Percentiles rank a stretch among this genome's conserved stretches.
Conservation (phyloP, 1,284 basidiomycete genomes). For the Boletellus deceptivus region DNA sequence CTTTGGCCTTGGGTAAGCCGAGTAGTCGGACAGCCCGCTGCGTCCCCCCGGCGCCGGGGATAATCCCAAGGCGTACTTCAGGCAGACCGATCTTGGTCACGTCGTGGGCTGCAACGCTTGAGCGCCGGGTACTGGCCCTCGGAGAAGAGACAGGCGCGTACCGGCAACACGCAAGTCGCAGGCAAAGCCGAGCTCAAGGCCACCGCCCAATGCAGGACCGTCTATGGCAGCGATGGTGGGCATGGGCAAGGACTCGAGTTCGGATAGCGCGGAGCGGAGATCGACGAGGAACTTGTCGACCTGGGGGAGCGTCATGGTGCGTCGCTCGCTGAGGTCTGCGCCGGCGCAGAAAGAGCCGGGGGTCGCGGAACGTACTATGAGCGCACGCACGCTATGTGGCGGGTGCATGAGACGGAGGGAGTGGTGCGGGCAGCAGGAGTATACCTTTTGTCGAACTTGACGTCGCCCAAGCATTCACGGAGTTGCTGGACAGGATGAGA, state of each 20-base stretch:
- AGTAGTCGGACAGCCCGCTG: conserved; percentile 82
- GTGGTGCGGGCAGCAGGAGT: conserved; percentile 8
- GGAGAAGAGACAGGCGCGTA: conserved; percentile 27
- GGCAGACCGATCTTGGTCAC: conserved; percentile 75
- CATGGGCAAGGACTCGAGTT: conserved; percentile 78
- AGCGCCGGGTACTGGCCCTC: not conserved
- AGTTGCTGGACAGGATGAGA: conserved; percentile 55
- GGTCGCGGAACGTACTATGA: conserved; percentile 76
- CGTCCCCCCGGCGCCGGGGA: conserved; percentile 94
- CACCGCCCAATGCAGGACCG: conserved; percentile 90
- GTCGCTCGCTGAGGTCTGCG: conserved; percentile 86
- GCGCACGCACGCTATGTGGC: conserved; percentile 59
- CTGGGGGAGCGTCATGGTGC: conserved; percentile 72
- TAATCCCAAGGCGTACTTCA: conserved; percentile 83
- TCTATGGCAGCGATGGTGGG: conserved; percentile 93
- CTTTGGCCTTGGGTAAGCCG: conserved; percentile 83
- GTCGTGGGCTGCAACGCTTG: conserved; percentile 39
- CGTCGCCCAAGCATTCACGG: conserved; percentile 63
- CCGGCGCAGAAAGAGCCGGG: conserved; percentile 88
- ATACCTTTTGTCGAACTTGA: conserved; percentile 66
- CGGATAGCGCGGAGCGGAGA: conserved; percentile 69
- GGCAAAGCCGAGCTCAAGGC: conserved; percentile 82
- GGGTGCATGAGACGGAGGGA: conserved; percentile 1
- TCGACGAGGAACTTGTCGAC: conserved; percentile 80
- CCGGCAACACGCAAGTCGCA: conserved; percentile 89